Evolutionary conservation across 1,139 yeast species (phyloP).

Genomic region (Scheffersomyces titani): DNA sequence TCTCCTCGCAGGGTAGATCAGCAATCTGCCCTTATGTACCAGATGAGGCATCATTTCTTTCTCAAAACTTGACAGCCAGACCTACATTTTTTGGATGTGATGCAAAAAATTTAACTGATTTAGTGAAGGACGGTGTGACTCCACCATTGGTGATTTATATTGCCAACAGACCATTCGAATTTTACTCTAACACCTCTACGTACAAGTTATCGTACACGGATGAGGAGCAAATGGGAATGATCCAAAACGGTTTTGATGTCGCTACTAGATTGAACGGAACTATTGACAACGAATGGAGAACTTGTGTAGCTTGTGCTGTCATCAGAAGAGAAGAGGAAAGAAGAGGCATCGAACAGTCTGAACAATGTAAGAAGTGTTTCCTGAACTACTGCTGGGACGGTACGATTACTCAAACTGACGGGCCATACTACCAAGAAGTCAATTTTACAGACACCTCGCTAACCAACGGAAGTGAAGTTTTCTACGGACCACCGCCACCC

Average conservation of each 20-base stretch:
- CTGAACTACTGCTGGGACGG: slow-evolving; percentile 85
- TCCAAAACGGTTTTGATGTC: slow-evolving; percentile 79
- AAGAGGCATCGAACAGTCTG: slow-evolving; percentile 59
- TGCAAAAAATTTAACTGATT: slow-evolving; percentile 58
- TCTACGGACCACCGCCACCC: slow-evolving; percentile 6
- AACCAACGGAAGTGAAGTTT: slow-evolving; percentile 23
- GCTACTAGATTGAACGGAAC: slow-evolving; percentile 75
- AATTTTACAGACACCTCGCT: slow-evolving; percentile 31
- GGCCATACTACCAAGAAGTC: slow-evolving; percentile 13
- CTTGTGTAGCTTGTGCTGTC: slow-evolving; percentile 89
- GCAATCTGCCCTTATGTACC: slow-evolving; percentile 87
- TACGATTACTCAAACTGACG: slow-evolving; percentile 12
- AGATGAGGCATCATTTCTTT: slow-evolving; percentile 57
- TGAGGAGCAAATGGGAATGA: slow-evolving; percentile 58
- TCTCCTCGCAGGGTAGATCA: slow-evolving; percentile 58
- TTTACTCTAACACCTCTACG: slow-evolving; percentile 70
- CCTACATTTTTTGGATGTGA: slow-evolving; percentile 91
- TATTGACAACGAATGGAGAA: slow-evolving; percentile 68
- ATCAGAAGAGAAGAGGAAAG: slow-evolving; percentile 82
- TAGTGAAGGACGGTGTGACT: slow-evolving; percentile 25
- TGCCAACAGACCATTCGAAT: slow-evolving; percentile 75
- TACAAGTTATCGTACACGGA: slow-evolving; percentile 63
- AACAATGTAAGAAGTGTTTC: slow-evolving; percentile 76
- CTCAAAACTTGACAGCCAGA: slow-evolving; percentile 55
- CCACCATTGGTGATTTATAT: slow-evolving; percentile 82